Percentiles rank a stretch among this genome's conserved stretches.
These are phyloP conservation scores for Zygosaccharomyces pseudobailii DNA, from an alignment of 1,139 yeast genomes.

Conservation along the genomic window DNA sequence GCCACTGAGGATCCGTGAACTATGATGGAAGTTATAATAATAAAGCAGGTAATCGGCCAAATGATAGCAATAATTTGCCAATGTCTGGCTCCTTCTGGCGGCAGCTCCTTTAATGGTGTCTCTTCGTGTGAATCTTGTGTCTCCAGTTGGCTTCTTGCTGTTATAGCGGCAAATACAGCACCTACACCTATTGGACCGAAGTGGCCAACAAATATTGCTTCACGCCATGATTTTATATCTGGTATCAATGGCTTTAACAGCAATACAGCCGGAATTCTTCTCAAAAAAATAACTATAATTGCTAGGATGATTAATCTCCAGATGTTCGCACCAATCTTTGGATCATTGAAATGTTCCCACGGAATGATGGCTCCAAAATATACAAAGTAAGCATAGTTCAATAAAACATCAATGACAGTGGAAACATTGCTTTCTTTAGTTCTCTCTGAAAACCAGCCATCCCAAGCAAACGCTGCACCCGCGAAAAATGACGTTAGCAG, in stretches of 20 bases:
- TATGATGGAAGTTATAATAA: slow-evolving; percentile 79
- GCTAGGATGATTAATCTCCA: slow-evolving; percentile 86
- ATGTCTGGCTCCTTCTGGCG: slow-evolving; percentile 50
- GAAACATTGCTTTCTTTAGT: slow-evolving; percentile 93
- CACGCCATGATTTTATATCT: slow-evolving; percentile 91
- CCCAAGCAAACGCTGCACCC: slow-evolving; percentile 96
- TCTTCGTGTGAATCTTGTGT: slow-evolving; percentile 46
- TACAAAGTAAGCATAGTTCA: slow-evolving; percentile 84
- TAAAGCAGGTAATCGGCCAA: slow-evolving; percentile 89
- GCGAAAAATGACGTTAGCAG: slow-evolving; percentile 90
- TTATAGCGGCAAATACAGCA: slow-evolving; percentile 83
- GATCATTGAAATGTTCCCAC: slow-evolving; percentile 76
- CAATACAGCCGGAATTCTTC: slow-evolving; percentile 86
- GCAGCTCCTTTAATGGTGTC: slow-evolving; percentile 56
- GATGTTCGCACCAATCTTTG: slow-evolving; percentile 60
- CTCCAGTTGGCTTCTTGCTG: slow-evolving; percentile 79
- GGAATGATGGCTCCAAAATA: slow-evolving; percentile 94
- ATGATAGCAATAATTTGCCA: slow-evolving; percentile 67
- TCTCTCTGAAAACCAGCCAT: slow-evolving; percentile 82
- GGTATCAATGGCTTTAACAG: slow-evolving; percentile 80
- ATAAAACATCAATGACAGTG: slow-evolving; percentile 78
- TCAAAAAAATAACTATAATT: slow-evolving; percentile 71
- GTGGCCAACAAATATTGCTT: slow-evolving; percentile 92
- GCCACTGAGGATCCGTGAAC: slow-evolving; percentile 98
- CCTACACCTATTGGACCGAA: slow-evolving; percentile 99